A percentile compares a stretch with the other conserved stretches of the same genome.
Evolutionary conservation across 768 basidiomycete species (phyloP).

Genomic region (Amanita rimosa): DNA sequence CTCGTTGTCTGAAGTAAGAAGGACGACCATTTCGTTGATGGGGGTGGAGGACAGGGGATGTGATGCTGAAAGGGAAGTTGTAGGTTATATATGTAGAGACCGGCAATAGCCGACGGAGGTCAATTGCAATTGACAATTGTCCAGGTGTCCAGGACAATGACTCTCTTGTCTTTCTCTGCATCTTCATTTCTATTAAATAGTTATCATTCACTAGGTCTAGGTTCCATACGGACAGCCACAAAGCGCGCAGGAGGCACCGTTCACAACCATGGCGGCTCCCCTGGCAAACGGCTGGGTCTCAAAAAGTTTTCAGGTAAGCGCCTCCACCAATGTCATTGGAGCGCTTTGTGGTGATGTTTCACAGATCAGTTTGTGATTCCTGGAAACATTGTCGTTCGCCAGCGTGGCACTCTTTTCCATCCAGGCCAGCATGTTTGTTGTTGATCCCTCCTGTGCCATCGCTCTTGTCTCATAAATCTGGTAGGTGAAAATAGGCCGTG

Average conservation of each 20-base stretch:
- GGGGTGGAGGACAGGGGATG: slow-evolving; percentile 10
- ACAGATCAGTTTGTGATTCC: slow-evolving; percentile 86
- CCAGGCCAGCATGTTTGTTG: slow-evolving; percentile 81
- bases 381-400: slow-evolving; percentile 93
- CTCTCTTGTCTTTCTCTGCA: slow-evolving; percentile 41
- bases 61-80: background rate
- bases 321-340: background rate
- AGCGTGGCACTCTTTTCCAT: slow-evolving; percentile 88
- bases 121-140: background rate
- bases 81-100: slow-evolving; percentile 18
- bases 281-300: slow-evolving; percentile 87
- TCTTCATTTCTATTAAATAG: too few relatives aligned
- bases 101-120: slow-evolving; percentile 28
- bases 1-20: slow-evolving; percentile 93
- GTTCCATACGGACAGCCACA: slow-evolving; percentile 84
- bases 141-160: too few relatives aligned
- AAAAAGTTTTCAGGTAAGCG: slow-evolving; percentile 89
- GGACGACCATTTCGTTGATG: slow-evolving; percentile 52
- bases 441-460: background rate
- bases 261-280: slow-evolving; percentile 86
- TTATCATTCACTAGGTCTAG: too few relatives aligned
- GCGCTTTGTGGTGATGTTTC: background rate
- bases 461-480: background rate
- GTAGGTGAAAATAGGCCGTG: slow-evolving; percentile 87
- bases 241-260: slow-evolving; percentile 95